Percentiles rank a stretch among this genome's conserved stretches.
phyloP scores from a whole-genome alignment of 371 early-diverging fungal species.

The Mucor velutinosus region DNA sequence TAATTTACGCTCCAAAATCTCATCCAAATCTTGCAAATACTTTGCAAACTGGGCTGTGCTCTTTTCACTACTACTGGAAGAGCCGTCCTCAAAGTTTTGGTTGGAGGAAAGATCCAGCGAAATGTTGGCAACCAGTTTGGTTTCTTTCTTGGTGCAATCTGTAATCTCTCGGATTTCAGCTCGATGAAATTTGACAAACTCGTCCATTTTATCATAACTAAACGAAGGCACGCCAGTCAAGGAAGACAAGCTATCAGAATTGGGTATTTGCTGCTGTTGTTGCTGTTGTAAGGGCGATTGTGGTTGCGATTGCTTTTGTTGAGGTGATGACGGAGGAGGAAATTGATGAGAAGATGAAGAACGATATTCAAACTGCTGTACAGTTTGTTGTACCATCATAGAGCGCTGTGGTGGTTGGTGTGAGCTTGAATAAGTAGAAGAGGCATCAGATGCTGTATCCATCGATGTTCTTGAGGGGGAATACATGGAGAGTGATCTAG shows the following conservation, averaged over 20 bases:
- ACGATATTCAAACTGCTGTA: neutral
- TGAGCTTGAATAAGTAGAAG: constrained; percentile 4
- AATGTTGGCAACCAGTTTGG: constrained; percentile 76
- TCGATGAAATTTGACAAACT: constrained; percentile 79
- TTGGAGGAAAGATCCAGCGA: constrained; percentile 51
- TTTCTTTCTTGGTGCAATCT: constrained; percentile 81
- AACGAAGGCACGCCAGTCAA: constrained; percentile 25
- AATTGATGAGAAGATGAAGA: neutral
- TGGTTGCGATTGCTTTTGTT: neutral
- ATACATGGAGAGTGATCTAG: constrained; percentile 25
- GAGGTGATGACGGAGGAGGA: neutral
- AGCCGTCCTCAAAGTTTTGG: constrained; percentile 22
- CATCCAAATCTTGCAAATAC: constrained; percentile 62
- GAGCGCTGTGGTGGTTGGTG: neutral
- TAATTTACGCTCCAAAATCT: constrained; percentile 58
- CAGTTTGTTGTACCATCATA: neutral
- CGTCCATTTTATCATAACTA: constrained; percentile 54
- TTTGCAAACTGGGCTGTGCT: constrained; percentile 30
- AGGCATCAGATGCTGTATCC: constrained; percentile 12
- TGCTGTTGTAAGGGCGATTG: neutral
- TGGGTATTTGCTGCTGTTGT: constrained; percentile 9
- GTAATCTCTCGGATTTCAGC: constrained; percentile 79
- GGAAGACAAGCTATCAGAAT: neutral
- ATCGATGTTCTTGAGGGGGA: constrained; percentile 14
- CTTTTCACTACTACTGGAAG: constrained; percentile 8